Evolutionary conservation across 78 protist species (phyloP), one percentile per base, ranked within the genome.

Genomic region (Polysphondylium violaceum): DNA sequence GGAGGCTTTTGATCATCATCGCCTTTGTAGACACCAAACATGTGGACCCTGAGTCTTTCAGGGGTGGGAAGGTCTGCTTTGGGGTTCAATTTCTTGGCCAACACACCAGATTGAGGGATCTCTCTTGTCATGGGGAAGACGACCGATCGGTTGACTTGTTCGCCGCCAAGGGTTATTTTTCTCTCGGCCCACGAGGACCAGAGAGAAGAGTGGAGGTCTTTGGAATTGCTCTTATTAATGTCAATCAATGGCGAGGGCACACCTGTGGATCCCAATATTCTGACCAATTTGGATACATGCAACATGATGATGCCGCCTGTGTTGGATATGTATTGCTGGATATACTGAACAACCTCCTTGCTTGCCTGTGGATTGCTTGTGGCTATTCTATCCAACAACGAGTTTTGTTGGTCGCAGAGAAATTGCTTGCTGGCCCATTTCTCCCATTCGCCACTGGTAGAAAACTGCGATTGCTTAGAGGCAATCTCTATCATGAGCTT

Each of bases 1-100:
- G 94, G 94, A 16, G 94, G 89, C 17, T 64, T 67, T 35, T 76
- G 67, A 47, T 88, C 76, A 25, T 88, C 94, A 47, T 88, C 94
- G 17, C 94, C 94, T 44, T 88, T 88, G 23, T 88, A 88, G 14
- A 78, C 87, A 44, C 94, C 94, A 60, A 88, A 88, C 69, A 88
- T 36, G 31, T 88, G 94, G 2, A 88, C 65, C 7, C 77, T 27
- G 16, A 88, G 29, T 12, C 27, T 14, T 2, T 8, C 25, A 0
- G 60, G 77, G 1, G 21, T 17, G 5, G 94, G 85, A n/a, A 88
- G 35, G 43, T 23, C 25, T 19, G 27, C 76, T 2, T 2, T 4
- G n/a, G 94, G 94, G 50, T 88, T 88, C n/a, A 88, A 38, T 44
- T 51, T 61, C 3, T 12, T 35, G 2, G 94, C 75, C 3, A 64